phyloP scores from a whole-genome alignment of 495 filamentous ascomycete species.

The Tetracladium setigerum region DNA sequence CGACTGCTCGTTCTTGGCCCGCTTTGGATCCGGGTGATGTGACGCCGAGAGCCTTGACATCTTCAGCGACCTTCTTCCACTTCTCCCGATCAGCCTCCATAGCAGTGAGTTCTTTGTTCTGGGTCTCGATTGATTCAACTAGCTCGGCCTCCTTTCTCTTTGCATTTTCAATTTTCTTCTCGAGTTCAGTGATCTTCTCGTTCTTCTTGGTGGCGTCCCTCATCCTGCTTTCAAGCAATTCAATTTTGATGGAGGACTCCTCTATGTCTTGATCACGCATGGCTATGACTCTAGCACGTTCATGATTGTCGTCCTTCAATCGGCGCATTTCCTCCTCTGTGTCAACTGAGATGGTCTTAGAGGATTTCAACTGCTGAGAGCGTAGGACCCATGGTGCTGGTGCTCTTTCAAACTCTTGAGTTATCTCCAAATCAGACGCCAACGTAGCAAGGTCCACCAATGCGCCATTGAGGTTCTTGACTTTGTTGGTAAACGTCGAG shows the following conservation, averaged over 20 bases:
- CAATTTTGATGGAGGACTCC: conserved; percentile 80
- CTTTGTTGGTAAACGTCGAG: conserved; percentile 55
- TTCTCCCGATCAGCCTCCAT: conserved; percentile 52
- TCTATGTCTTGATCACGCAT: conserved; percentile 60
- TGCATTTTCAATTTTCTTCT: conserved; percentile 49
- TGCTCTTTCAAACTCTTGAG: conserved; percentile 74
- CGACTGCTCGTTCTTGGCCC: conserved; percentile 50
- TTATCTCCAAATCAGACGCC: conserved; percentile 67
- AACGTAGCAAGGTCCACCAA: conserved; percentile 68
- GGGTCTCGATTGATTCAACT: conserved; percentile 40
- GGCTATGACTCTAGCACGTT: conserved; percentile 54
- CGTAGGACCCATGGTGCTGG: conserved; percentile 79
- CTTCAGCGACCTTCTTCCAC: conserved; percentile 66
- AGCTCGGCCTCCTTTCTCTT: conserved; percentile 42
- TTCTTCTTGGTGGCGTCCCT: conserved; percentile 69
- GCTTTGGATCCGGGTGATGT: conserved; percentile 31
- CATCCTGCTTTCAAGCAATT: conserved; percentile 76
- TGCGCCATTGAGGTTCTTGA: conserved; percentile 55
- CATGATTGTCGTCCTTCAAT: conserved; percentile 65
- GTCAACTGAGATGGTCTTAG: conserved; percentile 69
- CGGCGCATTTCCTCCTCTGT: conserved; percentile 71
- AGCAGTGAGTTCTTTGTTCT: conserved; percentile 55
- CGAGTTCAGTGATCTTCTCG: conserved; percentile 55
- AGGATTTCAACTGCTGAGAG: conserved; percentile 65
- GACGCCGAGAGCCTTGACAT: conserved; percentile 50